Base-by-base conservation (phyloP, 306 rosid species). In the Leucaena leucocephala region DNA sequence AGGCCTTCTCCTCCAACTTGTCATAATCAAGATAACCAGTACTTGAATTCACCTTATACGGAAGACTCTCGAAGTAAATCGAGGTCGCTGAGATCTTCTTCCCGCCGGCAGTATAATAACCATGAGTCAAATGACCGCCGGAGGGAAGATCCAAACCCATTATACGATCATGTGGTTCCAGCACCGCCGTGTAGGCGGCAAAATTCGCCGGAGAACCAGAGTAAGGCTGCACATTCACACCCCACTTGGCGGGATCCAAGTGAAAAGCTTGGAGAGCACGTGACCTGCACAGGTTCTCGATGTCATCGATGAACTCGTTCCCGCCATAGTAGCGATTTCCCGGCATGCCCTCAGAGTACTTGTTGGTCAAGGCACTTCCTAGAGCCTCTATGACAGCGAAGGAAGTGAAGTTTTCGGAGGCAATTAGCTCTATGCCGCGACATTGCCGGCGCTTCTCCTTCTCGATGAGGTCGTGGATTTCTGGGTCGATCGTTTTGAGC, bases 111-210 rank as follows among this genome's bases (percentile, higher is more conserved):
- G 98, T 92, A 73, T 95, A 95, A 72, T 95, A 95, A 0, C 98
- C 98, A 22, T 95, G 98, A 8, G 98, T 95, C 13, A 92, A 82
- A 79, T 95, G 98, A 0, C 98, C 98, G 0, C 98, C 98, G 2
- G 98, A 95, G n/a, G 98, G 98, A 11, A 95, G 97, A 81, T 95
- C 98, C 22, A 95, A 74, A 0, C 98, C 98, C 98, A 95, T 95
- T 84, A 95, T 95, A 7, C 98, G 94, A 79, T 95, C 98, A 50
- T 95, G 98, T 2, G 98, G 98, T 22, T 91, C 81, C 9, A 95
- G 92, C 6, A 95, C 91, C 2, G 98, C 98, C 2, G 98, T 95
- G 89, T 95, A 95, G 27, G 98, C 98, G 43, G 98, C 97, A 82
- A 95, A 95, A 76, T 95, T 95, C 1, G 98, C 98, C 0, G 97